A percentile compares a stretch with the other conserved stretches of the same genome.
Evolutionary conservation across 2,329 filamentous ascomycete genomes (phyloP).

Genomic region (Ceratocystis diversiconidia): DNA sequence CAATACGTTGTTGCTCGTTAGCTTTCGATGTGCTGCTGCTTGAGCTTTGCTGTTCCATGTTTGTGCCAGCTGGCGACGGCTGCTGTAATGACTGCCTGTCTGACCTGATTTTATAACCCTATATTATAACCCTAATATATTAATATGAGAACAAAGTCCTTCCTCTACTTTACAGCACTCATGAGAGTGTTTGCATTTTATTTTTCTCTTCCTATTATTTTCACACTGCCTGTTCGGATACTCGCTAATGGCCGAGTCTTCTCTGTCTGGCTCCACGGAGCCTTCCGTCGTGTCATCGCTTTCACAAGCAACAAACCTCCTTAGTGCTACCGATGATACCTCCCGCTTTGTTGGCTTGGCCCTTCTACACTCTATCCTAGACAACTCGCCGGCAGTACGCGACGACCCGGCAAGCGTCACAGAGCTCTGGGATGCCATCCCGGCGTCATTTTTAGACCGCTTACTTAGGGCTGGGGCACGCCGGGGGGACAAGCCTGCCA

Average conservation of each 20-base stretch:
- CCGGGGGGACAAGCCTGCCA: conserved; percentile 20
- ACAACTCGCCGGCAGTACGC: conserved; percentile 41
- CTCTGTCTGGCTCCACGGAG: too few relatives aligned
- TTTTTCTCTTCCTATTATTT: too few relatives aligned
- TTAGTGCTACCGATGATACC: conserved; percentile 50
- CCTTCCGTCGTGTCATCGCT: background rate
- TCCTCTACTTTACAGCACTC: too few relatives aligned
- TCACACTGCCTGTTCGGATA: too few relatives aligned
- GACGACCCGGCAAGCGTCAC: conserved; percentile 33
- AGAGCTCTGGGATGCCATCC: conserved; percentile 45
- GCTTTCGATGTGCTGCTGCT: background rate
- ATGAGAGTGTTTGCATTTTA: too few relatives aligned
- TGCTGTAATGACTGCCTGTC: background rate
- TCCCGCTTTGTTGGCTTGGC: conserved; percentile 54
- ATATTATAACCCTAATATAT: background rate
- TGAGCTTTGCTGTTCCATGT: background rate
- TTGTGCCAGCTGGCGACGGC: background rate
- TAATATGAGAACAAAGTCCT: background rate
- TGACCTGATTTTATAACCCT: background rate
- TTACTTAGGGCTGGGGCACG: conserved; percentile 41
- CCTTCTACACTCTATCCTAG: conserved; percentile 50
- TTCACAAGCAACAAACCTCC: conserved; percentile 39
- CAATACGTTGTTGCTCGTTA: conserved; percentile 21
- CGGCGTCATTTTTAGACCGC: conserved; percentile 49
- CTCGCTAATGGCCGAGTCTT: too few relatives aligned